Base-by-base conservation (phyloP, 768 basidiomycete species). In the Phanerodontia chrysosporium region DNA sequence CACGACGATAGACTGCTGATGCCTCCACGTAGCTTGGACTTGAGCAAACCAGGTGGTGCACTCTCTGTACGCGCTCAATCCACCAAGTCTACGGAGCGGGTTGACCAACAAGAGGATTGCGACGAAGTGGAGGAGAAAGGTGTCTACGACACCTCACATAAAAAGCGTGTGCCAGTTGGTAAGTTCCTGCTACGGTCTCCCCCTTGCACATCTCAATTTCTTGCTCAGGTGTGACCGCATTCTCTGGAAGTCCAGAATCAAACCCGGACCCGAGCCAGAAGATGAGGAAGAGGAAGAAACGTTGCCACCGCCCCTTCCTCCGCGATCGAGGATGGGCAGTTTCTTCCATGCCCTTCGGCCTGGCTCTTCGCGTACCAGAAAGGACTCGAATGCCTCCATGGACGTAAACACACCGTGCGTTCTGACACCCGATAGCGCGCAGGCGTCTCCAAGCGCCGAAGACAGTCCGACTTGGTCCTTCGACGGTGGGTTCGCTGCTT, bases 81-180 rank as follows among this genome's bases (percentile, higher is more conserved):
- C 1, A 56, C 60, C 9, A 67, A 49, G 42, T 61, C 66, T 1
- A 55, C 49, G 29, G 56, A 76, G 4, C 75, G 71, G 55, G 63
- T 70, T 52, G 79, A 80, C 35, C 70, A 73, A 28, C 72, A 74
- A 3, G 72, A 53, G 22, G 52, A 74, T 27, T 70, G 72, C n/a
- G 70, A 75, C 0, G 79, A 78, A 30, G 39, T 9, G 10, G 8
- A 42, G 16, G 82, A 82, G 44, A 80, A 78, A 65, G 88, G 86
- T 18, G 84, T 89, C 2, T 92, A 92, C 66, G 91, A 93, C 70
- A 85, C 87, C 27, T 92, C 90, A 10, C 76, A 82, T 65, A 92
- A 93, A 70, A 82, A 84, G 65, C 85, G 91, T 21, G 91, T 92
- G 25, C 91, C 5, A 90, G 90, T 70, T 92, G 91, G 91, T 89